Conservation (phyloP, 805 yeast genomes). For the Blastobotrys muscicola region DNA sequence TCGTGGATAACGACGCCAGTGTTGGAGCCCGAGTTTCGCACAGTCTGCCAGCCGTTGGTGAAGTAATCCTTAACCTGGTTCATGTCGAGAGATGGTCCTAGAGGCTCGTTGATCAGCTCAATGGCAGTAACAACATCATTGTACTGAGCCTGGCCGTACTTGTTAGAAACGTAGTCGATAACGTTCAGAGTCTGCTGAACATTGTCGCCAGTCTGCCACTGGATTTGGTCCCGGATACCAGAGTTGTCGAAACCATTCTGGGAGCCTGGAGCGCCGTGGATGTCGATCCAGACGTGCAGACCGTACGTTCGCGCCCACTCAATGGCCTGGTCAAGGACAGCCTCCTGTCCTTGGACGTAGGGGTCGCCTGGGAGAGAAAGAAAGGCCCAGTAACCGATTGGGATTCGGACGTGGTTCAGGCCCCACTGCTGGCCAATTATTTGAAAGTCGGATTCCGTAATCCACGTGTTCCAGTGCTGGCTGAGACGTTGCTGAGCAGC, state of each 20-base stretch:
- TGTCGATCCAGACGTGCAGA: constrained; percentile 78
- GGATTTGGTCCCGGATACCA: constrained; percentile 58
- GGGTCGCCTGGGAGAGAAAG: constrained; percentile 56
- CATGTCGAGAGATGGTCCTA: constrained; percentile 60
- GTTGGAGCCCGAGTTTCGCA: constrained; percentile 44
- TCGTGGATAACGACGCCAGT: constrained; percentile 70
- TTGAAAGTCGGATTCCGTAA: constrained; percentile 61
- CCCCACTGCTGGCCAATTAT: constrained; percentile 48
- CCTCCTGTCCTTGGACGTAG: constrained; percentile 72
- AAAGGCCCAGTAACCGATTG: constrained; percentile 95
- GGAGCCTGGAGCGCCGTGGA: constrained; percentile 96
- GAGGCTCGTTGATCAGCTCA: constrained; percentile 83
- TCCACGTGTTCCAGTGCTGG: constrained; percentile 72
- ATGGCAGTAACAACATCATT: constrained; percentile 72
- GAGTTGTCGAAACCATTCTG: constrained; percentile 96
- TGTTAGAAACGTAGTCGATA: constrained; percentile 43
- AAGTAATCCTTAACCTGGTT: constrained; percentile 50
- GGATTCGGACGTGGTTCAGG: constrained; percentile 78
- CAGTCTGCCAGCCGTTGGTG: constrained; percentile 49
- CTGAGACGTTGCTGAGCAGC: constrained; percentile 43
- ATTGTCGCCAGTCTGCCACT: constrained; percentile 45
- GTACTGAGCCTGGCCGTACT: constrained; percentile 44
- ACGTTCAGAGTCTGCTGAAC: constrained; percentile 46
- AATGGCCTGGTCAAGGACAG: constrained; percentile 66
- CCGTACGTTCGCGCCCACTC: constrained; percentile 58